Conservation (phyloP, 371 early-diverging fungal genomes). For the Chytridiales sp. region DNA sequence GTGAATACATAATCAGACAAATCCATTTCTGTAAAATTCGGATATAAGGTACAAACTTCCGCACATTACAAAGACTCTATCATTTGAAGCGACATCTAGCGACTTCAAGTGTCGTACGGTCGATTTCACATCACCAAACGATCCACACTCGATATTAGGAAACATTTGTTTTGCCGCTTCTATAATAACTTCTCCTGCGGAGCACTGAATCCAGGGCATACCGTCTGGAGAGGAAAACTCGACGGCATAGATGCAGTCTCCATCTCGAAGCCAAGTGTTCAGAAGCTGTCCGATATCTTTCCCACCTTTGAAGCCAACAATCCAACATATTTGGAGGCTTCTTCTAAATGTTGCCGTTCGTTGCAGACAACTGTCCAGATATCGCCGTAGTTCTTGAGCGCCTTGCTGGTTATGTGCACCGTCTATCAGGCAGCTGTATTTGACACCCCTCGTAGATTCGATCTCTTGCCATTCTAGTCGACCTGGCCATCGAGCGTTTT, state of each 20-base stretch:
- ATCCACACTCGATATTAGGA: constrained; percentile 1
- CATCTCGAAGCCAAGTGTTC: constrained; percentile 46
- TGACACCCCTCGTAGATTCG: constrained; percentile 4
- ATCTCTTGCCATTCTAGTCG: constrained; percentile 66
- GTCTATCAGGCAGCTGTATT: constrained; percentile 62
- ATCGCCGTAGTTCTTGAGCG: constrained; percentile 59
- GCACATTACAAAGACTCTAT: constrained; percentile 63
- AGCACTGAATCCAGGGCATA: constrained; percentile 84
- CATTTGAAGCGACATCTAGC: constrained; percentile 20
- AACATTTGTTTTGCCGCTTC: constrained; percentile 8
- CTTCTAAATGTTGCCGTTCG: constrained; percentile 10
- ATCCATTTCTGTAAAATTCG: constrained; percentile 53
- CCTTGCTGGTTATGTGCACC: constrained; percentile 89
- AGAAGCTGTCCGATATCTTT: constrained; percentile 67
- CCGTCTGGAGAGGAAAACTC: constrained; percentile 73
- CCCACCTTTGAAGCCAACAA: constrained; percentile 72
- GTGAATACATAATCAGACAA: neutral
- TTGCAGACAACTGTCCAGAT: constrained; percentile 51
- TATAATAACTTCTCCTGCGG: constrained; percentile 44
- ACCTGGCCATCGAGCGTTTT: constrained; percentile 74
- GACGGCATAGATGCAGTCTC: constrained; percentile 64
- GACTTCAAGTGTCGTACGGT: constrained; percentile 33
- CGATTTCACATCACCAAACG: constrained; percentile 17
- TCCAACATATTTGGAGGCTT: constrained; percentile 63
- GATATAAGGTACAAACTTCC: constrained; percentile 87